phyloP scores from a whole-genome alignment of 2,329 filamentous ascomycete genomes.

The Pseudopyrenochaeta lycopersici region DNA sequence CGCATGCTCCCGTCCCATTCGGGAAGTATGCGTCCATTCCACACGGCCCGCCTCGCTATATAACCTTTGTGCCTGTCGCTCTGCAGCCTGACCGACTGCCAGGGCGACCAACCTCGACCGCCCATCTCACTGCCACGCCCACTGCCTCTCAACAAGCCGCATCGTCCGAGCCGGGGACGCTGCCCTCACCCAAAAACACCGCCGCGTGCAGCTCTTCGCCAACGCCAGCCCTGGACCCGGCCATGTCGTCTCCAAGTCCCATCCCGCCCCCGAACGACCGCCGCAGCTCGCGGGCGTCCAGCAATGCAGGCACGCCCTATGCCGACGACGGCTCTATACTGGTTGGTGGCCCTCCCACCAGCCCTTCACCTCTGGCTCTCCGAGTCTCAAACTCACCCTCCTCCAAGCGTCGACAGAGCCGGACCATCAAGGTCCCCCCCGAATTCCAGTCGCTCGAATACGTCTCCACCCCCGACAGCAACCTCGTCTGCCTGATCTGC shows the following conservation, averaged over 20 bases:
- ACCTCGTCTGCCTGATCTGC: slow-evolving; percentile 72
- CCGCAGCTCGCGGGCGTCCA: slow-evolving; percentile 46
- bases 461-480: slow-evolving; percentile 64
- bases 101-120: slow-evolving; percentile 12
- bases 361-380: slow-evolving; percentile 49
- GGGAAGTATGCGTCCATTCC: slow-evolving; percentile 34
- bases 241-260: slow-evolving; percentile 48
- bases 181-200: too few species aligned
- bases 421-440: slow-evolving; percentile 49
- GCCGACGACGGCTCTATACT: slow-evolving; percentile 23
- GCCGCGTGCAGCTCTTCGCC: neutral
- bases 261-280: slow-evolving; percentile 48
- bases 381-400: slow-evolving; percentile 50
- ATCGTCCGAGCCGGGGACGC: too few species aligned
- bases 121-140: slow-evolving; percentile 3
- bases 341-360: slow-evolving; percentile 50
- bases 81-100: slow-evolving; percentile 12
- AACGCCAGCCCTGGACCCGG: neutral
- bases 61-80: slow-evolving; percentile 21
- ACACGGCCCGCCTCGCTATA: slow-evolving; percentile 14
- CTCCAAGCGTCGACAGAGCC: slow-evolving; percentile 46
- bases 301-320: slow-evolving; percentile 35
- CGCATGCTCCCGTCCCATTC: slow-evolving; percentile 21
- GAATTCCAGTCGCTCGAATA: slow-evolving; percentile 69
- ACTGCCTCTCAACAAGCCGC: slow-evolving; percentile 5